These are phyloP conservation scores for Stagonosporopsis tanaceti DNA, from an alignment of 2,329 filamentous ascomycete genomes.

Conservation along the genomic window DNA sequence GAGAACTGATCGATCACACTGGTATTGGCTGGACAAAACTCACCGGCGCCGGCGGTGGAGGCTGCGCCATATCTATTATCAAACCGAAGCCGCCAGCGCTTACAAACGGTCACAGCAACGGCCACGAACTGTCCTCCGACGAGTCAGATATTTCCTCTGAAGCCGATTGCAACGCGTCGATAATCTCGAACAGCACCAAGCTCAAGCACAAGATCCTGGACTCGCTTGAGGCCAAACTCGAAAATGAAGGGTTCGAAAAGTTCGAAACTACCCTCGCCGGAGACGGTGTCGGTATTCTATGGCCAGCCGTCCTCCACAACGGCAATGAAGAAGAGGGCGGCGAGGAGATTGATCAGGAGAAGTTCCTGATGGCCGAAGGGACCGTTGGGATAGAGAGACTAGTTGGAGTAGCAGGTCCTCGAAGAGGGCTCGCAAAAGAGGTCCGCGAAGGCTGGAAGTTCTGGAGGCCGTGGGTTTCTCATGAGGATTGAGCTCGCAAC, in stretches of 20 bases:
- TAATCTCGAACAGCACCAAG: conserved; percentile 44
- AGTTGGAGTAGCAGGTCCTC: conserved; percentile 70
- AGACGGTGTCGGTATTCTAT: conserved; percentile 92
- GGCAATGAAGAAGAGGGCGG: conserved; percentile 82
- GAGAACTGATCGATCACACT: conserved; percentile 83
- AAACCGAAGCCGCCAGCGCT: conserved; percentile 63
- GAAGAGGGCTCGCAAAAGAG: conserved; percentile 37
- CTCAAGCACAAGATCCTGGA: conserved; percentile 57
- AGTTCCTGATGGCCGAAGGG: conserved; percentile 83
- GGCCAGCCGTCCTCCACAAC: conserved; percentile 89
- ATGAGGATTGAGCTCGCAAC: conserved; percentile 19
- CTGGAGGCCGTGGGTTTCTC: conserved; percentile 49
- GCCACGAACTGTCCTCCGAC: conserved; percentile 32
- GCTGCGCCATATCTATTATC: conserved; percentile 91
- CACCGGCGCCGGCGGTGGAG: conserved; percentile 93
- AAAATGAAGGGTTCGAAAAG: conserved; percentile 73
- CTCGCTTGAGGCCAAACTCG: conserved; percentile 68
- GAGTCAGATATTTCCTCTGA: conserved; percentile 39
- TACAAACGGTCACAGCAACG: conserved; percentile 56
- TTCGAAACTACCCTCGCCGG: conserved; percentile 92
- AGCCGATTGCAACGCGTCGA: conserved; percentile 37
- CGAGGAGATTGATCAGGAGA: conserved; percentile 91
- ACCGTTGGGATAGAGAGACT: conserved; percentile 85
- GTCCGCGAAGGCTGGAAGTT: conserved; percentile 53
- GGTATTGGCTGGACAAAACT: conserved; percentile 97